Evolutionary conservation across 257 asterid genomes (phyloP).

Genomic region (Salvia splendens): DNA sequence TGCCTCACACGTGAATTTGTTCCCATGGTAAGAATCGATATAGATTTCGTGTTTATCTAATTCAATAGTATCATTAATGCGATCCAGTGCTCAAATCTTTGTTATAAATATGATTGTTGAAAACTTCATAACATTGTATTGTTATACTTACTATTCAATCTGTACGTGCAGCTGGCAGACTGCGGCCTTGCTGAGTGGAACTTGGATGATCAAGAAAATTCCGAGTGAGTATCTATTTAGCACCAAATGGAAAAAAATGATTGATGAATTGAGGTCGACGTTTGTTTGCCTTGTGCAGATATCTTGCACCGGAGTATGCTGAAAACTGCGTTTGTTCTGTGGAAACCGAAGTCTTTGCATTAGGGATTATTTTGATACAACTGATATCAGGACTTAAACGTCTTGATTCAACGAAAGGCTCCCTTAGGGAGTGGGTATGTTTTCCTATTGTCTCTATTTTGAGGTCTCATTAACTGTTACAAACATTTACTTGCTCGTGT

Average conservation of each 20-base stretch:
- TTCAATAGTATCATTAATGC: background rate
- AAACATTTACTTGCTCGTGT: background rate
- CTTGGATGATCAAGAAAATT: constrained; percentile 41
- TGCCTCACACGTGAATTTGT: constrained; percentile 58
- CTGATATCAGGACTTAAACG: constrained; percentile 62
- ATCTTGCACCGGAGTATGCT: constrained; percentile 73
- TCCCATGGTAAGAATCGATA: constrained; percentile 55
- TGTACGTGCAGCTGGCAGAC: constrained; percentile 55
- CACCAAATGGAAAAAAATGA: background rate
- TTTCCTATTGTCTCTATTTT: background rate
- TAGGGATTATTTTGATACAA: constrained; percentile 68
- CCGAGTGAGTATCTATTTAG: constrained; percentile 45
- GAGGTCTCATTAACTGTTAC: background rate
- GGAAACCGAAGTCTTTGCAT: constrained; percentile 61
- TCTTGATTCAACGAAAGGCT: constrained; percentile 43
- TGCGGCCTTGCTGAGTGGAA: constrained; percentile 67
- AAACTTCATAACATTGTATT: too few species aligned
- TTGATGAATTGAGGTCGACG: constrained; percentile 8
- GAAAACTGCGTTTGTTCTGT: constrained; percentile 55
- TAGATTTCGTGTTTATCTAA: background rate
- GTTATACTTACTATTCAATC: constrained; percentile 2
- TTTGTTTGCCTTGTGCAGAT: constrained; percentile 43
- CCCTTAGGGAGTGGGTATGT: constrained; percentile 68
- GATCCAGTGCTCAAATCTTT: background rate
- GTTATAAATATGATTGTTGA: too few species aligned